Evolutionary conservation across 371 early-diverging fungal species (phyloP).

Genomic region (Syncephalastrum contaminatum): DNA sequence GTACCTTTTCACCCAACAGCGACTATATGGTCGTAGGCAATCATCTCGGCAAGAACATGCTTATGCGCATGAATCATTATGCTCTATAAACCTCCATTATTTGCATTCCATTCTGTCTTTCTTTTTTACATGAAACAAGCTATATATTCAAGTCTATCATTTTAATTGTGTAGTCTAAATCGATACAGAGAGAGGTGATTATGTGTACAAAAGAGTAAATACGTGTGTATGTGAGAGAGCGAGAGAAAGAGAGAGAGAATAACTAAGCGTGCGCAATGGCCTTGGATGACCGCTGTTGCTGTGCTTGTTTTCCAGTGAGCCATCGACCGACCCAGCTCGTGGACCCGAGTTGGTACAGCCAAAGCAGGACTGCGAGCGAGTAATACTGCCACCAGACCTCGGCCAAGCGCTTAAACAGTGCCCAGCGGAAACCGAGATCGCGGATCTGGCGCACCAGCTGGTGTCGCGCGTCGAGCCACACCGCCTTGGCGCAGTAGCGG

Average conservation of each 20-base stretch:
- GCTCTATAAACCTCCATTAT: conserved; percentile 23
- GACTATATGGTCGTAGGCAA: conserved; percentile 91
- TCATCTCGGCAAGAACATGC: conserved; percentile 79
- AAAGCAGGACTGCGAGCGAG: conserved; percentile 27
- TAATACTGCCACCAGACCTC: conserved; percentile 47
- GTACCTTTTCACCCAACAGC: conserved; percentile 86
- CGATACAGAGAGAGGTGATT: no score
- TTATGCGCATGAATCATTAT: conserved; percentile 80
- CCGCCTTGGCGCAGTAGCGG: conserved; percentile 51
- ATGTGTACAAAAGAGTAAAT: no score
- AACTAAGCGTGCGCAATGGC: no score
- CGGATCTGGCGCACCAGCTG: conserved; percentile 33
- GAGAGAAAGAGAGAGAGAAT: no score
- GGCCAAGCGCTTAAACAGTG: conserved; percentile 26
- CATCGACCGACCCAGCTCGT: no score
- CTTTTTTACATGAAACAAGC: neutral
- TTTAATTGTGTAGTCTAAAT: no score
- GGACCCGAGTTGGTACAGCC: conserved; percentile 29
- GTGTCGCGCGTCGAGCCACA: conserved; percentile 38
- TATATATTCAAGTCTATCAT: no score
- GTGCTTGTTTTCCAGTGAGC: no score
- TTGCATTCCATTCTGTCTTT: conserved; percentile 2
- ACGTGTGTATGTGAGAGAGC: no score
- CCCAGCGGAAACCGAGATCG: conserved; percentile 26
- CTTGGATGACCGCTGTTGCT: no score